These are phyloP conservation scores for Chloropicon primus DNA, from an alignment of 139 green algal genomes.

Conservation along the genomic window DNA sequence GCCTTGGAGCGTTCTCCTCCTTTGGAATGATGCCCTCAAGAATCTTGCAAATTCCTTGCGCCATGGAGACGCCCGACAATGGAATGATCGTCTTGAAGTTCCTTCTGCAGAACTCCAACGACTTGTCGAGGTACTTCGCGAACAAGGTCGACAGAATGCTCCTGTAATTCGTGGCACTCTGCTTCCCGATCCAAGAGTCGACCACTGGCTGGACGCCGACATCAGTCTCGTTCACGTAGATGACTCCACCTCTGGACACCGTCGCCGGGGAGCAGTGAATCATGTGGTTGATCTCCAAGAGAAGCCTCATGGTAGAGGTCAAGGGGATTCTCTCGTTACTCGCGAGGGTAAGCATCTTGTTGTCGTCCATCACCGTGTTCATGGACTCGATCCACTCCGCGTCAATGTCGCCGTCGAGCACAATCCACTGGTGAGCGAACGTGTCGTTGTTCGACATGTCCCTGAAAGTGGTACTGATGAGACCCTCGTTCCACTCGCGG, in stretches of 20 bases:
- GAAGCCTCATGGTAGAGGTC: constrained; percentile 66
- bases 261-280: constrained; percentile 81
- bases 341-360: constrained; percentile 85
- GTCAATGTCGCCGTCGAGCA: constrained; percentile 90
- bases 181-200: constrained; percentile 61
- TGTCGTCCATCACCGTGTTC: constrained; percentile 90
- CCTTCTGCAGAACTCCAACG: constrained; percentile 64
- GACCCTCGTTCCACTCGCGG: constrained; percentile 85
- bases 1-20: constrained; percentile 29
- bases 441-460: constrained; percentile 69
- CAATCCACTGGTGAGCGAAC: constrained; percentile 87
- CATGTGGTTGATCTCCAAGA: constrained; percentile 70
- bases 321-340: constrained; percentile 87
- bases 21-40: constrained; percentile 74
- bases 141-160: constrained; percentile 71
- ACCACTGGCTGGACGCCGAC: constrained; percentile 77
- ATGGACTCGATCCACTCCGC: constrained; percentile 82
- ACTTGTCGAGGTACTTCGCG: constrained; percentile 65
- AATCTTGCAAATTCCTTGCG: constrained; percentile 82
- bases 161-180: constrained; percentile 43
- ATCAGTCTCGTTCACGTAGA: constrained; percentile 74
- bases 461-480: constrained; percentile 75
- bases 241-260: constrained; percentile 79
- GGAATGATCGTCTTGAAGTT: constrained; percentile 74
- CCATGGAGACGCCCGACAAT: constrained; percentile 59